Evolutionary conservation across 2,329 filamentous ascomycete species (phyloP).

Genomic region (Hypoxylon sp.): DNA sequence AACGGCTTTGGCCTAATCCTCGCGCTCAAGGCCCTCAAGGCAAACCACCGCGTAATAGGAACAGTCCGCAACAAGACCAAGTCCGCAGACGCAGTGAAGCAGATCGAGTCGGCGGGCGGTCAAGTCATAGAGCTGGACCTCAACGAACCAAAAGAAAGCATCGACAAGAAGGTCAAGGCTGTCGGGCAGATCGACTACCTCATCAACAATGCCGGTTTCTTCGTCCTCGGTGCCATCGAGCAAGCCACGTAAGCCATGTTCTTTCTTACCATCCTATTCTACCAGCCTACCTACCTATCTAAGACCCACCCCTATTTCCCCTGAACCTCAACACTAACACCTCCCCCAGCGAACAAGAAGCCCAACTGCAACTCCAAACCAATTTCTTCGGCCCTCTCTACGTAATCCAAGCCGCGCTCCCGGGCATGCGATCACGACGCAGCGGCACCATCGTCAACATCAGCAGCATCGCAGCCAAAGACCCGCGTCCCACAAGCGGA

Average conservation of each 20-base stretch:
- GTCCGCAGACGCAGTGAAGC: conserved; percentile 44
- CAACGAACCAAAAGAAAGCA: conserved; percentile 51
- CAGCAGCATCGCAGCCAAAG: conserved; percentile 48
- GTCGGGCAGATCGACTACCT: conserved; percentile 52
- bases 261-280: too few relatives aligned
- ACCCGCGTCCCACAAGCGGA: conserved; percentile 44
- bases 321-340: neutral
- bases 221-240: conserved; percentile 46
- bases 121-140: conserved; percentile 52
- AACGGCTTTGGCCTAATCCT: conserved; percentile 55
- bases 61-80: conserved; percentile 52
- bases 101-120: conserved; percentile 52
- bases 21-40: conserved; percentile 50
- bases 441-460: conserved; percentile 52
- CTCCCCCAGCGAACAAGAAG: conserved; percentile 48
- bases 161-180: conserved; percentile 48
- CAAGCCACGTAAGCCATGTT: conserved; percentile 45
- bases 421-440: conserved; percentile 48
- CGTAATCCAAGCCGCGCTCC: conserved; percentile 51
- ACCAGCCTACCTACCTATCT: neutral
- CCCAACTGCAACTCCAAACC: conserved; percentile 48
- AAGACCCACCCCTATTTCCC: too few relatives aligned
- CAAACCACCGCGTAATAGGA: conserved; percentile 54
- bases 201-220: conserved; percentile 53
- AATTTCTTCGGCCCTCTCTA: conserved; percentile 53